Percentiles rank a stretch among this genome's conserved stretches.
These are phyloP conservation scores for Dactylonectria estremocensis DNA, from an alignment of 2,329 filamentous ascomycete genomes.

Conservation along the genomic window DNA sequence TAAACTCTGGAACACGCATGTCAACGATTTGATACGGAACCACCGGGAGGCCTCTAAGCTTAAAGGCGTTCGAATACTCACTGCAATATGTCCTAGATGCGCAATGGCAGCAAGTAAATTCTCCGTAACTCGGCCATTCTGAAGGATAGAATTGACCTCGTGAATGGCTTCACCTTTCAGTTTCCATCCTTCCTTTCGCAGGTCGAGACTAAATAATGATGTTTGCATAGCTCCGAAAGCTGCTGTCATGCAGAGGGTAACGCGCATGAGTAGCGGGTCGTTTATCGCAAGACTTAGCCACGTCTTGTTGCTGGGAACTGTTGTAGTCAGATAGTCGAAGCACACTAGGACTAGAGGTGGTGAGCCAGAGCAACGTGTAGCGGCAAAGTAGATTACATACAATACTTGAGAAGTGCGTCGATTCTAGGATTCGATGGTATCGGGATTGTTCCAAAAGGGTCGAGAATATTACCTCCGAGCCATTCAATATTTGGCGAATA, in stretches of 20 bases:
- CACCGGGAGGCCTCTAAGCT: background rate
- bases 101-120: conserved; percentile 14
- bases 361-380: background rate
- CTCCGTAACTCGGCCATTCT: background rate
- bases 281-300: conserved; percentile 15
- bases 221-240: conserved; percentile 4
- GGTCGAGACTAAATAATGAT: background rate
- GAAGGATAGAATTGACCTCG: conserved; percentile 1
- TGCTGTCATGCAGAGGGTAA: conserved; percentile 14
- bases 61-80: background rate
- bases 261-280: conserved; percentile 13
- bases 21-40: background rate
- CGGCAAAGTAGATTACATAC: background rate
- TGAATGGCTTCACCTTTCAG: conserved; percentile 12
- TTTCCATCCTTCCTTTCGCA: conserved; percentile 9
- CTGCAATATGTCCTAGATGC: conserved; percentile 3
- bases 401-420: conserved; percentile 8
- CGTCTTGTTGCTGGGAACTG: conserved; percentile 14
- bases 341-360: conserved; percentile 1
- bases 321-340: conserved; percentile 26
- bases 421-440: conserved; percentile 11
- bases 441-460: conserved; percentile 13
- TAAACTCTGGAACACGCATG: background rate
- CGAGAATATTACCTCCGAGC: conserved; percentile 2
- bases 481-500: conserved; percentile 1